phyloP scores from a whole-genome alignment of 768 basidiomycete species.

The Suillus placidus region DNA sequence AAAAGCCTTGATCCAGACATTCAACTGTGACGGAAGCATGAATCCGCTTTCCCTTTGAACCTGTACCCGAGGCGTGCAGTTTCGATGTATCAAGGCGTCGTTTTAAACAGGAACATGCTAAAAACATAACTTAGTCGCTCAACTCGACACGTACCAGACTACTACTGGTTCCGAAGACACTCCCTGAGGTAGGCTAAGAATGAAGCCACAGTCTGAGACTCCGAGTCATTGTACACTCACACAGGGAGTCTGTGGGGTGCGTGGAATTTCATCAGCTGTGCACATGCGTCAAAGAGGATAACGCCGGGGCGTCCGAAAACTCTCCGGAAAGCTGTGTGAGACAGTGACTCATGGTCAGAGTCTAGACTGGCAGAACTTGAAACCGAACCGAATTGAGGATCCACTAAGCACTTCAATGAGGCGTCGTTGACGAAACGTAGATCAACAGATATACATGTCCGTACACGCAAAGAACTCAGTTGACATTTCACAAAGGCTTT shows the following conservation, averaged over 20 bases:
- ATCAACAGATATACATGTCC: not conserved
- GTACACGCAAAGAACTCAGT: not conserved
- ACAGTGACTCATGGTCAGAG: not conserved
- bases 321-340: not conserved
- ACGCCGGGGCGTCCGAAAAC: not conserved
- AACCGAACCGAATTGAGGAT: not conserved
- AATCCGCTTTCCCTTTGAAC: not conserved
- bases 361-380: not conserved
- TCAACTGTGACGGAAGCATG: not conserved
- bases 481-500: not conserved
- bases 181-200: too few species aligned
- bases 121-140: not conserved
- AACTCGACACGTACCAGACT: not conserved
- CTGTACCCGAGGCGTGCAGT: too few species aligned
- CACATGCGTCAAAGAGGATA: not conserved
- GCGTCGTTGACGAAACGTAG: not conserved
- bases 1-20: not conserved
- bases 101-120: too few species aligned
- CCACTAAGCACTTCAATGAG: not conserved
- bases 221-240: not conserved
- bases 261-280: not conserved
- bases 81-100: not conserved
- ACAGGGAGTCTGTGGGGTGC: not conserved
- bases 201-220: not conserved
- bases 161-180: not conserved